phyloP scores from a whole-genome alignment of 228 moss, liverwort and hornwort species.

The Sphagnum magellanicum region DNA sequence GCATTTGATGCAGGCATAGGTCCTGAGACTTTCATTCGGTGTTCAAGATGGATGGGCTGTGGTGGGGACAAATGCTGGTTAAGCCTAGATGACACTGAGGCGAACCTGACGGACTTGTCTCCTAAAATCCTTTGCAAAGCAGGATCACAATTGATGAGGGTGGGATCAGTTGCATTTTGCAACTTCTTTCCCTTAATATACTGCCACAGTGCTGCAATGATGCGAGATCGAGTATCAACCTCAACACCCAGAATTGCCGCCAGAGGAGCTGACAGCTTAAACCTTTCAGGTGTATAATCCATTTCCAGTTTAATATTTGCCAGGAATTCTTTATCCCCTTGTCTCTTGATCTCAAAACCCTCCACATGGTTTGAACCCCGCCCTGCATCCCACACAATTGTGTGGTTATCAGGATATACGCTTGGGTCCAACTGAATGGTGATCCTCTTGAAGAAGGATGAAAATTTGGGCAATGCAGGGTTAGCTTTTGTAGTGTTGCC shows the following conservation, averaged over 20 bases:
- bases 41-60: constrained; percentile 45
- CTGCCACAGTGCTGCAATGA: constrained; percentile 11
- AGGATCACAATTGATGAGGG: constrained; percentile 6
- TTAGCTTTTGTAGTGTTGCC: constrained; percentile 13
- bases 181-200: constrained; percentile 11
- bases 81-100: constrained; percentile 38
- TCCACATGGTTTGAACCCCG: constrained; percentile 32
- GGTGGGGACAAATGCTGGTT: constrained; percentile 46
- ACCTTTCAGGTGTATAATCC: constrained; percentile 5
- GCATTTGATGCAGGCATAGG: constrained; percentile 39
- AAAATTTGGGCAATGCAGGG: constrained; percentile 28
- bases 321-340: constrained; percentile 26
- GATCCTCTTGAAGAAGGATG: constrained; percentile 42
- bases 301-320: constrained; percentile 5
- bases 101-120: constrained; percentile 27
- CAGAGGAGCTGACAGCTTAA: constrained; percentile 6
- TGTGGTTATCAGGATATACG: constrained; percentile 43
- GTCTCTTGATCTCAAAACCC: constrained; percentile 57
- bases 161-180: constrained; percentile 8
- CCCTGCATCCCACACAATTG: constrained; percentile 45
- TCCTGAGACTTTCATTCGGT: constrained; percentile 31
- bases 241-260: constrained; percentile 5
- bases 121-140: constrained; percentile 6
- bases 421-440: constrained; percentile 41
- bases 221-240: constrained; percentile 8